Evolutionary conservation across 2,329 filamentous ascomycete genomes (phyloP), one percentile per base, ranked within the genome.

Genomic region (Colletotrichum sp.): DNA sequence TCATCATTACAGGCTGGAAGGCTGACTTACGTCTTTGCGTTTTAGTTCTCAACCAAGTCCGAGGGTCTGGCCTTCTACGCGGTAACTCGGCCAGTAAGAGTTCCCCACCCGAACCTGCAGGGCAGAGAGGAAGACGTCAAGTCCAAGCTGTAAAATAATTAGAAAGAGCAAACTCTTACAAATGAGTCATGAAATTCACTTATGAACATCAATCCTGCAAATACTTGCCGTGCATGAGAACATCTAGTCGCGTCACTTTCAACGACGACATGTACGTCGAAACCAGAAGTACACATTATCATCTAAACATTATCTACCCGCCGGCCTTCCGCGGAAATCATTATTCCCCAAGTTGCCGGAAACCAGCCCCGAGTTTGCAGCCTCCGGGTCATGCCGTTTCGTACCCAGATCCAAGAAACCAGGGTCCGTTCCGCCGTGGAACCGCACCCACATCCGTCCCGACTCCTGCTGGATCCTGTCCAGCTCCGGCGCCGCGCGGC

Each of bases 41-140:
- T 7, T 10, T 9, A 76, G 65, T 76, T 76, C 26, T 76, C 71
- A 3, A 76, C 74, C n/a, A 76, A 76, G 32, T 74, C 74, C 18
- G 65, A 73, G n/a, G 74, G 65, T n/a, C 57, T 77, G 30, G 72
- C 72, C 6, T 77, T 76, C 36, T 76, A 76, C 52, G 74, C 74
- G 6, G 74, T 74, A 21, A 71, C 74, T 12, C 70, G 74, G 2
- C 74, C 74, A 18, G 59, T 76, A 12, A 32, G 63, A 13, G 66
- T 64, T 16, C 26, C 74, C 4, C 74, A 76, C 34, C 65, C 74
- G 0, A 76, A 76, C 55, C 70, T 76, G 1, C 24, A 76, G 28
- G 68, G 48, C 3, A n/a, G 66, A 43, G 66, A 71, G 43, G 69
- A 71, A 48, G 48, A 66, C n/a, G 24, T 65, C 16, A 71, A 59